Evolutionary conservation across 2,329 filamentous ascomycete genomes (phyloP).

Genomic region (Aspergillus arachidicola): DNA sequence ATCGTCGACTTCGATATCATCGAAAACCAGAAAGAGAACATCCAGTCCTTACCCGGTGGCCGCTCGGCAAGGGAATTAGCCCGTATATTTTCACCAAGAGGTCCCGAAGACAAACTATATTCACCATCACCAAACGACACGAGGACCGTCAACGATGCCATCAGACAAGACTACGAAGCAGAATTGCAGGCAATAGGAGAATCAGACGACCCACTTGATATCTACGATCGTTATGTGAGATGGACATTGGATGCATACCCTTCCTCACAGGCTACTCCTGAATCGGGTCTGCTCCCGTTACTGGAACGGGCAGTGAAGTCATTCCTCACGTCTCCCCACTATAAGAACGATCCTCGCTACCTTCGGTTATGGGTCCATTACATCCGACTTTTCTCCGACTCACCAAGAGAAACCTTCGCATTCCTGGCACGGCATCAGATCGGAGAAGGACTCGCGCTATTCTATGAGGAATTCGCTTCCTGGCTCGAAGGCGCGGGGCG

Average conservation of each 20-base stretch:
- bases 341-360: conserved; percentile 94
- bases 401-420: conserved; percentile 89
- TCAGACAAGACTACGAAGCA: conserved; percentile 80
- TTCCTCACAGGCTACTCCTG: conserved; percentile 84
- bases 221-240: conserved; percentile 94
- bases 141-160: conserved; percentile 74
- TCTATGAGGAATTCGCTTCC: conserved; percentile 94
- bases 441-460: conserved; percentile 83
- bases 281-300: conserved; percentile 85
- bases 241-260: conserved; percentile 97
- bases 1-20: conserved; percentile 79
- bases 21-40: conserved; percentile 97
- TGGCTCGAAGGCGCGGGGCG: conserved; percentile 85
- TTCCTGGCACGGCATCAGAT: conserved; percentile 88
- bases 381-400: conserved; percentile 87
- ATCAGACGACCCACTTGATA: conserved; percentile 90
- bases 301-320: conserved; percentile 91
- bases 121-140: conserved; percentile 72
- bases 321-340: conserved; percentile 82
- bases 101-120: conserved; percentile 53
- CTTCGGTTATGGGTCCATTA: conserved; percentile 93
- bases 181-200: conserved; percentile 79
- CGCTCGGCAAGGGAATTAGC: conserved; percentile 88
- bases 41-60: conserved; percentile 85
- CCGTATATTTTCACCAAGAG: conserved; percentile 63